These are phyloP conservation scores for Flaveria brownii DNA, from an alignment of 129 eudicot species.

Conservation along the genomic window DNA sequence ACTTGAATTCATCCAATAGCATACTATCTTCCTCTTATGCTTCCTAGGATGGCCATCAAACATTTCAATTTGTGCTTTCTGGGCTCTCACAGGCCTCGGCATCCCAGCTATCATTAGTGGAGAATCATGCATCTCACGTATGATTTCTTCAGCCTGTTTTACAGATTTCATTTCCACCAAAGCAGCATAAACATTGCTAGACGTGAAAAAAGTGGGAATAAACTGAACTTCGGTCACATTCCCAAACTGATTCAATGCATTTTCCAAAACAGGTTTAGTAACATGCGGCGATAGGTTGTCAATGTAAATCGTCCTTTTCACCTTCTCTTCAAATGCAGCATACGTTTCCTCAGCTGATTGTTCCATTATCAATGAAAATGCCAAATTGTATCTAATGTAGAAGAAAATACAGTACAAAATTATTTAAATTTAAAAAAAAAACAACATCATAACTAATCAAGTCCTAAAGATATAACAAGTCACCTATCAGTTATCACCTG, in stretches of 20 bases:
- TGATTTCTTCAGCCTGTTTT: slow-evolving; percentile 48
- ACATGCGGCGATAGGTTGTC: slow-evolving; percentile 68
- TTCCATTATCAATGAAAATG: slow-evolving; percentile 21
- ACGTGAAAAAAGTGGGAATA: slow-evolving; percentile 45
- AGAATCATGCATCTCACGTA: slow-evolving; percentile 29
- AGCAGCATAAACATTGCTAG: slow-evolving; percentile 41
- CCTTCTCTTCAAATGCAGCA: slow-evolving; percentile 59
- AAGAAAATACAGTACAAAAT: background rate
- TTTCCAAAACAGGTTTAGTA: slow-evolving; percentile 51
- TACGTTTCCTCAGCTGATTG: slow-evolving; percentile 40
- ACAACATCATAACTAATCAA: background rate
- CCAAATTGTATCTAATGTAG: background rate
- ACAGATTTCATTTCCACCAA: slow-evolving; percentile 62
- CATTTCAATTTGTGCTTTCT: slow-evolving; percentile 57
- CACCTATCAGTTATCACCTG: too few relatives aligned
- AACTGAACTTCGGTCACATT: slow-evolving; percentile 44
- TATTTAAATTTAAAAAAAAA: background rate
- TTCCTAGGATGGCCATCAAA: slow-evolving; percentile 66
- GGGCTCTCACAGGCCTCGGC: slow-evolving; percentile 93
- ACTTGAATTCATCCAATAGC: slow-evolving; percentile 54
- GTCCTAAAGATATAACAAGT: background rate
- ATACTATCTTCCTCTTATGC: slow-evolving; percentile 45
- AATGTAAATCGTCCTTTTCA: slow-evolving; percentile 61
- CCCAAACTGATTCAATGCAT: slow-evolving; percentile 71
- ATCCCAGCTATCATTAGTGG: slow-evolving; percentile 82